These are phyloP conservation scores for Yamadazyma sp. DNA, from an alignment of 1,139 yeast species.

Conservation along the genomic window DNA sequence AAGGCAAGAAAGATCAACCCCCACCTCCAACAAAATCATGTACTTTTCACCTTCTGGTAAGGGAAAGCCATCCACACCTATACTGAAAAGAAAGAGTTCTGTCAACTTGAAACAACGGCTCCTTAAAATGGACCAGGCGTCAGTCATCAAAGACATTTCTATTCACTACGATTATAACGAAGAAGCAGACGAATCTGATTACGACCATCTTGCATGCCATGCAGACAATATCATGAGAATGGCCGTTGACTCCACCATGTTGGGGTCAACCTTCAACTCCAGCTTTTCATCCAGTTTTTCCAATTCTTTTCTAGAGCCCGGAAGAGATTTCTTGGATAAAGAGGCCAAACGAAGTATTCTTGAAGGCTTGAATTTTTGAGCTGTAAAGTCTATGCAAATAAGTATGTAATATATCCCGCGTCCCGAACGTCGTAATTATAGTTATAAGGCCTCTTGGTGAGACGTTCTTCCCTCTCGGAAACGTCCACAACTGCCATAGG, in stretches of 20 bases:
- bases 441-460: conserved; percentile 20
- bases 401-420: conserved; percentile 20
- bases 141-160: conserved; percentile 12
- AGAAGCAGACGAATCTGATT: conserved; percentile 26
- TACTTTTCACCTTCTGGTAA: conserved; percentile 33
- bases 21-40: conserved; percentile 31
- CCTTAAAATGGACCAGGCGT: conserved; percentile 22
- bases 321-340: conserved; percentile 31
- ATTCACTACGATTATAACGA: conserved; percentile 10
- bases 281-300: conserved; percentile 31
- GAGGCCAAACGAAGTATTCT: conserved; percentile 29
- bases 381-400: conserved; percentile 13
- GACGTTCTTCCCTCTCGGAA: neutral
- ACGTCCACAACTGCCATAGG: conserved; percentile 5
- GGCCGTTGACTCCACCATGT: conserved; percentile 52
- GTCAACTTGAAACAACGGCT: conserved; percentile 17
- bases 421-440: conserved; percentile 28
- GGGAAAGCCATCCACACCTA: conserved; percentile 28
- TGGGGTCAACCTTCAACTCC: conserved; percentile 38
- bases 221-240: conserved; percentile 48
- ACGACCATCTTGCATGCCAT: conserved; percentile 48
- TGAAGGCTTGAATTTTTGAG: conserved; percentile 25
- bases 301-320: conserved; percentile 30
- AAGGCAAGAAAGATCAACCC: conserved; percentile 24
- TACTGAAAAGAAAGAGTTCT: conserved; percentile 17